Evolutionary conservation across 202 grass and related monocot genomes (phyloP), one percentile per base, ranked within the genome.

Genomic region (Setaria viridis): DNA sequence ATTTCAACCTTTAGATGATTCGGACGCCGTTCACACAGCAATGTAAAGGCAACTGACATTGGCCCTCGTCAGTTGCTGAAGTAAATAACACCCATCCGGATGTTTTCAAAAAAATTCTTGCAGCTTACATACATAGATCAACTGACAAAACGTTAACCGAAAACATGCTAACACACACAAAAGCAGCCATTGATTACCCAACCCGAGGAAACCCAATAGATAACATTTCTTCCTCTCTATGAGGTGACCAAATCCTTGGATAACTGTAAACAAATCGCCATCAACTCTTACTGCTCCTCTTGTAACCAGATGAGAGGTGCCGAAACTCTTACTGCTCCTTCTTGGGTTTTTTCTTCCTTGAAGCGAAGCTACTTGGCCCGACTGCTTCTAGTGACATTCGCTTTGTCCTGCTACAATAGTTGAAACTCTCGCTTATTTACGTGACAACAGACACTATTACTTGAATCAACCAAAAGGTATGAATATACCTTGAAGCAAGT

Each of bases 301-400:
- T 41, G 39, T 41, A 41, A 41, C 39, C 39, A 41, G 39, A 41
- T 41, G 39, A 5, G 39, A 41, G 39, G 39, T 4, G 39, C 6
- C 39, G 4, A 41, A 41, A 41, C 39, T 41, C 39, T 41, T 41
- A 88, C 77, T 85, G 9, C 4, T 77, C 78, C 39, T 85, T 97
- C 72, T 86, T 94, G 56, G 88, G 62, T 67, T 98, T 98, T 83
- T 98, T 95, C 87, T 98, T 97, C 91, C 90, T 93, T 82, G 95
- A 90, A 85, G 92, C 95, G 30, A 94, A 97, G 68, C 95, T 94
- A 75, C 95, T 97, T 19, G 90, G 95, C 10, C 95, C 95, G 34
- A 91, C 85, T 54, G 88, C 80, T 68, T 79, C 85, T 67, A 93
- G 80, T 21, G 95, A 85, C 81, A 97, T 73, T 15, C 92, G 82